Percentiles rank a stretch among this genome's conserved stretches.
Conservation (phyloP, 805 yeast species). For the Candida fluviatilis region DNA sequence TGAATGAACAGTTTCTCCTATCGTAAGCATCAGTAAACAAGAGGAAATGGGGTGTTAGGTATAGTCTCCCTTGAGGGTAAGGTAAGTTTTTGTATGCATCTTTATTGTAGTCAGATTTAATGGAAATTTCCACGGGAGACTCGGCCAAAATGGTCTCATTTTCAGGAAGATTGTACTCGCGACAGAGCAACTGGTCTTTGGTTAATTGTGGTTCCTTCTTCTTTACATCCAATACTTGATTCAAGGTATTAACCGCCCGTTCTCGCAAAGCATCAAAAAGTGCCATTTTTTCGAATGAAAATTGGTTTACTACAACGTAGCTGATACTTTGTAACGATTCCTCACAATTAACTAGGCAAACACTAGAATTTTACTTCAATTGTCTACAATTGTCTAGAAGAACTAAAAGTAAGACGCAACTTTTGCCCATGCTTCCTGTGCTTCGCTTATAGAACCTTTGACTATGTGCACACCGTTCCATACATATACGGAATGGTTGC, state of each 20-base stretch:
- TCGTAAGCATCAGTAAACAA: conserved; percentile 73
- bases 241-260: conserved; percentile 43
- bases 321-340: too few species aligned
- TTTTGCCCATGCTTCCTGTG: too few species aligned
- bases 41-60: conserved; percentile 68
- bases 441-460: too few species aligned
- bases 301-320: too few species aligned
- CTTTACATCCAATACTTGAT: conserved; percentile 39
- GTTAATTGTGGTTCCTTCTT: conserved; percentile 43
- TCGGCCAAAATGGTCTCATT: conserved; percentile 64
- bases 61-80: conserved; percentile 58
- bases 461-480: too few species aligned
- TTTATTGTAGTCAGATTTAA: conserved; percentile 19
- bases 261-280: conserved; percentile 46
- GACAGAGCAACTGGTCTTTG: conserved; percentile 67
- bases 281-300: conserved; percentile 32
- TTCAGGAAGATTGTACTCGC: conserved; percentile 66
- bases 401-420: too few species aligned
- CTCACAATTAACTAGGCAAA: too few species aligned
- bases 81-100: conserved; percentile 18
- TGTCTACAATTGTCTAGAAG: too few species aligned
- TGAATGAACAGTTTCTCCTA: conserved; percentile 60
- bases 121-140: conserved; percentile 55
- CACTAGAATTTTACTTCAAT: too few species aligned
- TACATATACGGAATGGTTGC: background rate